These are phyloP conservation scores for Massariosphaeria phaeospora DNA, from an alignment of 495 filamentous ascomycete species.

Conservation along the genomic window DNA sequence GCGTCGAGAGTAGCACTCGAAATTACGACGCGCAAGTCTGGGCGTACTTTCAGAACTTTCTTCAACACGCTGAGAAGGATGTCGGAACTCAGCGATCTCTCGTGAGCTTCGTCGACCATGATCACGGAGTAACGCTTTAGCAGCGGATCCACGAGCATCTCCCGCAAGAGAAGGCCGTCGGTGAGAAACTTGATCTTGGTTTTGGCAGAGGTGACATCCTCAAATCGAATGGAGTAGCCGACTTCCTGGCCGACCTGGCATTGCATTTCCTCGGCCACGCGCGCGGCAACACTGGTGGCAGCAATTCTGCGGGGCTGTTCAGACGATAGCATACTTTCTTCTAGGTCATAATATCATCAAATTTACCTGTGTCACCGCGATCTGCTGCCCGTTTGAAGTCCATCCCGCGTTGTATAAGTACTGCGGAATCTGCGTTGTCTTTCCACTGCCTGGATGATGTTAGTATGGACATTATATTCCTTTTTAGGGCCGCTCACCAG, in stretches of 20 bases:
- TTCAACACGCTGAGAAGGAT: conserved; percentile 90
- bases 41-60: conserved; percentile 78
- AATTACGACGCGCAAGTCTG: conserved; percentile 82
- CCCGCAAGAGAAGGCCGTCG: conserved; percentile 88
- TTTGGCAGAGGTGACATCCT: conserved; percentile 81
- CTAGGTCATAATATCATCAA: conserved; percentile 11
- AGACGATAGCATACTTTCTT: conserved; percentile 40
- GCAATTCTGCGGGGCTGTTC: conserved; percentile 84
- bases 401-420: conserved; percentile 61
- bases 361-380: conserved; percentile 86
- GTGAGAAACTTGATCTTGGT: conserved; percentile 96
- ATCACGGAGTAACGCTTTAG: conserved; percentile 92
- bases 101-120: conserved; percentile 98
- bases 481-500: too few relatives aligned
- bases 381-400: conserved; percentile 74
- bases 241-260: conserved; percentile 90
- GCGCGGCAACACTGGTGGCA: conserved; percentile 81
- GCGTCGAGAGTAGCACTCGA: conserved; percentile 94
- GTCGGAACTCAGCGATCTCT: conserved; percentile 90
- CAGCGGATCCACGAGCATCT: conserved; percentile 88
- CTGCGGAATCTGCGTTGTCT: conserved; percentile 48
- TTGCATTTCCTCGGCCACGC: conserved; percentile 91
- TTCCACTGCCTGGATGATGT: too few relatives aligned
- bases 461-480: too few relatives aligned
- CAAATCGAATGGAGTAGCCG: conserved; percentile 94